Evolutionary conservation across 257 asterid genomes (phyloP).

Genomic region (Ligustrum vulgare): DNA sequence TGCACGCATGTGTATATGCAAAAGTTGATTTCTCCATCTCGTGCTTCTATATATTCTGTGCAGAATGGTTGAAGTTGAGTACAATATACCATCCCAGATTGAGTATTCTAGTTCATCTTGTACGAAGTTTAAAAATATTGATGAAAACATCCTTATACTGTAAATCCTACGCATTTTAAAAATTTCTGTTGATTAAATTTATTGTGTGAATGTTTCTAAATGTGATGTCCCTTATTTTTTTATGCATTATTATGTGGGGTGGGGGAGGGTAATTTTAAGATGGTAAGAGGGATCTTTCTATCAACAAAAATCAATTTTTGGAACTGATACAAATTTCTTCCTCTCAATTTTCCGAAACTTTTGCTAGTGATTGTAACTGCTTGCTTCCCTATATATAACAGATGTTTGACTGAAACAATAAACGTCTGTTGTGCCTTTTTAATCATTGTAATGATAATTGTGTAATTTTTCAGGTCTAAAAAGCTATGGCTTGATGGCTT

Average conservation of each 20-base stretch:
- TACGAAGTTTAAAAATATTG: background rate
- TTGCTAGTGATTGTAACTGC: background rate
- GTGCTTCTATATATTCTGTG: background rate
- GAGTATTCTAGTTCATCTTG: background rate
- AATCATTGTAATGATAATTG: background rate
- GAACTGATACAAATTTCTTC: background rate
- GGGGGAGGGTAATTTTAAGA: background rate
- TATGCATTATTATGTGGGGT: background rate
- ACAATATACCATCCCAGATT: background rate
- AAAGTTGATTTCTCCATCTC: background rate
- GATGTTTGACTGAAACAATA: background rate
- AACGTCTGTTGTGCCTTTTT: background rate
- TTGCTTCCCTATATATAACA: background rate
- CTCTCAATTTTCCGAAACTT: background rate
- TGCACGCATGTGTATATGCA: background rate
- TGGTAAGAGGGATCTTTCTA: background rate
- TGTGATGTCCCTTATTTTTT: background rate
- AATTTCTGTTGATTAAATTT: background rate
- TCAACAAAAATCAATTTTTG: background rate
- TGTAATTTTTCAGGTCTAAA: conserved; percentile 63
- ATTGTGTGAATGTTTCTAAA: too few species aligned
- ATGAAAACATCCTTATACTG: background rate
- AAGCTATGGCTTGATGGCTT: conserved; percentile 94
- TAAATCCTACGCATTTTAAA: background rate
- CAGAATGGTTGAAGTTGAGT: background rate